Evolutionary conservation across 1,284 basidiomycete species (phyloP).

Genomic region (Afroboletus lepidellus): DNA sequence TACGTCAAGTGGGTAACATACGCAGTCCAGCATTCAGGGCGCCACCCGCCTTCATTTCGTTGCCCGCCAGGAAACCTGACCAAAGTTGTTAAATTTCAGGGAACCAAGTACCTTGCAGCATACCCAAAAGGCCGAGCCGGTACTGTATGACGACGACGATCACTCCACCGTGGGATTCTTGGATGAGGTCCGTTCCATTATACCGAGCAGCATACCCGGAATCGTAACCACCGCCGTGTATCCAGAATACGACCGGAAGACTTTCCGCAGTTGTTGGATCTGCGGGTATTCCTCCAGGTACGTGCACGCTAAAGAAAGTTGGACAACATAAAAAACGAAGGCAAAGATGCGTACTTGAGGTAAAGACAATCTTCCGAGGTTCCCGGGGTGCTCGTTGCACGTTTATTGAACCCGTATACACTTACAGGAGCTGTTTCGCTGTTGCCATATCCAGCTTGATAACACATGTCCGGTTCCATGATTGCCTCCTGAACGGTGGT

Average conservation of each 20-base stretch:
- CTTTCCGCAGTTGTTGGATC: not conserved
- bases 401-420: not conserved
- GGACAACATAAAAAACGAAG: not conserved
- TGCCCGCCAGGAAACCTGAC: conserved; percentile 32
- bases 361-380: not conserved
- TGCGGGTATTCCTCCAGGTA: not conserved
- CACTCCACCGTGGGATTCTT: not conserved
- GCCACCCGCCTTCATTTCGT: conserved; percentile 27
- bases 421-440: not conserved
- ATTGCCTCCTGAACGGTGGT: not conserved
- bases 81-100: not conserved
- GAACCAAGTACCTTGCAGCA: too few relatives aligned
- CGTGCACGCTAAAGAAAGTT: not conserved
- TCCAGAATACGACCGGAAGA: too few relatives aligned
- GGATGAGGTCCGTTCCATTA: not conserved
- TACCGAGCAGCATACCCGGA: not conserved
- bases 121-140: not conserved
- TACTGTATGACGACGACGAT: not conserved
- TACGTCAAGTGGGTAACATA: too few relatives aligned
- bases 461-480: not conserved
- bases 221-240: not conserved
- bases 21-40: conserved; percentile 33
- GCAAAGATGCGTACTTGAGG: not conserved
- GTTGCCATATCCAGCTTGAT: not conserved
- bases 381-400: not conserved